Evolutionary conservation across 1,284 basidiomycete genomes (phyloP).

Genomic region (Paramarasmius palmivorus): DNA sequence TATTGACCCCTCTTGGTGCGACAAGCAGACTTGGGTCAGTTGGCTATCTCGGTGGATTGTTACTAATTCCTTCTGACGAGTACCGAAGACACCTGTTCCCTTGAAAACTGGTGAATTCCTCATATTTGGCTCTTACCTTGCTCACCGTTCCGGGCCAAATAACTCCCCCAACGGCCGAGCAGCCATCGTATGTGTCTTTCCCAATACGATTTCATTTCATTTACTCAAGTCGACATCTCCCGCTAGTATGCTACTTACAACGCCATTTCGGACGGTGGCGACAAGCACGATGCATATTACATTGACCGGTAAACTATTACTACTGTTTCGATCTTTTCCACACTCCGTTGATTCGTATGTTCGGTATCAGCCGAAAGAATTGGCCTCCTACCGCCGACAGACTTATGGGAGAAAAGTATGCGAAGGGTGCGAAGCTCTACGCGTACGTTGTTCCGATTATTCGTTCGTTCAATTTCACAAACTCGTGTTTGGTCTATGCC

Average conservation of each 20-base stretch:
- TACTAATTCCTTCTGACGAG: not conserved
- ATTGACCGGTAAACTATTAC: conserved; percentile 10
- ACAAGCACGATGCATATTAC: conserved; percentile 18
- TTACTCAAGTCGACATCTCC: not conserved
- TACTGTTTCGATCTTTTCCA: not conserved
- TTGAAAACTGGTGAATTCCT: conserved; percentile 17
- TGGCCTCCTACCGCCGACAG: conserved; percentile 20
- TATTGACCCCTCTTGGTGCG: conserved; percentile 13
- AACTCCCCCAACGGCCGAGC: conserved; percentile 17
- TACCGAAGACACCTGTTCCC: conserved; percentile 15
- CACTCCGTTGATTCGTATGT: not conserved
- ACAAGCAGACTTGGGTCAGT: conserved; percentile 17
- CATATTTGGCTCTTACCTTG: conserved; percentile 19
- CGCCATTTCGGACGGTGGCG: conserved; percentile 14
- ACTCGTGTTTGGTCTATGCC: not conserved
- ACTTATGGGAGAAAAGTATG: conserved; percentile 17
- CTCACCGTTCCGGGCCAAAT: conserved; percentile 19
- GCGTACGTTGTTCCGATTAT: conserved; percentile 9
- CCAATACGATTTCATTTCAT: not conserved
- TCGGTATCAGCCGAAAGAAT: conserved; percentile 14
- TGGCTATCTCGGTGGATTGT: too few species aligned
- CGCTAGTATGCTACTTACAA: conserved; percentile 20
- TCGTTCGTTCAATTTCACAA: not conserved
- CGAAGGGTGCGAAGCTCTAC: conserved; percentile 15
- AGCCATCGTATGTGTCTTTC: conserved; percentile 14